Evolutionary conservation across 768 basidiomycete genomes (phyloP).

Genomic region (Macrolepiota albuminosa): DNA sequence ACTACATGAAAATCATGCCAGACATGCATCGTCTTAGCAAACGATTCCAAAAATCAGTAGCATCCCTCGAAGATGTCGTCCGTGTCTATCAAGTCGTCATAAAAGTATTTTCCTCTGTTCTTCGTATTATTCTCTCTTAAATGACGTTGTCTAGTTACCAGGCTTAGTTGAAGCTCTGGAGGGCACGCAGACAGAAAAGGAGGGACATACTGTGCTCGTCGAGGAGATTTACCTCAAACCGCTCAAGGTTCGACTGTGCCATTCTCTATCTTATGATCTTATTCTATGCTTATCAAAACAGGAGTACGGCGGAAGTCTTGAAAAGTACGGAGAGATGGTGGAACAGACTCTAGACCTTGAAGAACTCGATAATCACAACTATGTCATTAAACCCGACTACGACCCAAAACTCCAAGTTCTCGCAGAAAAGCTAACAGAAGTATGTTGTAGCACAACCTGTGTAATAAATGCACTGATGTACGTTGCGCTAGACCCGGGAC

Average conservation of each 20-base stretch:
- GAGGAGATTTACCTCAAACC: conserved; percentile 61
- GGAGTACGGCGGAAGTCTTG: conserved; percentile 59
- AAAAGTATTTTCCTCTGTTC: conserved; percentile 43
- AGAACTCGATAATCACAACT: conserved; percentile 80
- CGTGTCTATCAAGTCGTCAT: conserved; percentile 91
- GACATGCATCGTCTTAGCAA: conserved; percentile 92
- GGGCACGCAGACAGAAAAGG: conserved; percentile 37
- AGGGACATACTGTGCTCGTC: conserved; percentile 47
- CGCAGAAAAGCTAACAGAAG: conserved; percentile 59
- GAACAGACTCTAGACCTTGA: conserved; percentile 92
- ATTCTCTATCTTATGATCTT: background rate
- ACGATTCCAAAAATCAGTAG: conserved; percentile 79
- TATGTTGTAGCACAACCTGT: conserved; percentile 18
- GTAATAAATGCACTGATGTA: background rate
- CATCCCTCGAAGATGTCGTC: conserved; percentile 91
- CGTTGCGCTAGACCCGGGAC: conserved; percentile 51
- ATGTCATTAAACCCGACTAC: conserved; percentile 90
- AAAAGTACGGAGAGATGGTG: conserved; percentile 89
- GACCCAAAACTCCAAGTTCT: conserved; percentile 70
- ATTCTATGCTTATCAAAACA: conserved; percentile 22
- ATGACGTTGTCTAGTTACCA: conserved; percentile 48
- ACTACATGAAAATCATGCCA: conserved; percentile 86
- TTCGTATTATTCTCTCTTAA: background rate
- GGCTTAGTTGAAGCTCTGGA: conserved; percentile 68
- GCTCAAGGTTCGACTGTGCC: conserved; percentile 42